phyloP scores from a whole-genome alignment of 2,329 filamentous ascomycete genomes.

The Cucurbitaria berberidis region DNA sequence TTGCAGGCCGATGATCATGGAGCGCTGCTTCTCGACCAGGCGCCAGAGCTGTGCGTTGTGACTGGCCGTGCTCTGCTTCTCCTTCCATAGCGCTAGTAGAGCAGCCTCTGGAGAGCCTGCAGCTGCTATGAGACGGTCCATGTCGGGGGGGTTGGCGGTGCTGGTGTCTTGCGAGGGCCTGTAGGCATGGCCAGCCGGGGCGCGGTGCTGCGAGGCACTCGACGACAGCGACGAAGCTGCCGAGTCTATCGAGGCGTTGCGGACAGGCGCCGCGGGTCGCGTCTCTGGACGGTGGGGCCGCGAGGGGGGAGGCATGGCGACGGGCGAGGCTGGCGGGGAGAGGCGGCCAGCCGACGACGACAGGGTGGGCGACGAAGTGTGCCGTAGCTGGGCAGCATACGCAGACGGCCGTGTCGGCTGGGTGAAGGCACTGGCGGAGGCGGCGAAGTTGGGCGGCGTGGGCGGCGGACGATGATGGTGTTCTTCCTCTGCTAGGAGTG shows the following conservation, averaged over 20 bases:
- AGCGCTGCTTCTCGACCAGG: slow-evolving; percentile 92
- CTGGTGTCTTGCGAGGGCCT: slow-evolving; percentile 61
- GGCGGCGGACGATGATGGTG: slow-evolving; percentile 16
- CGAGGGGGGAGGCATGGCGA: slow-evolving; percentile 46
- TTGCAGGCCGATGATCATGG: slow-evolving; percentile 91
- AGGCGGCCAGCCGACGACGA: slow-evolving; percentile 35
- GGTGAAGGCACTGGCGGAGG: slow-evolving; percentile 19
- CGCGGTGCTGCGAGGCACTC: slow-evolving; percentile 56
- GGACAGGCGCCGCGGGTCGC: slow-evolving; percentile 53
- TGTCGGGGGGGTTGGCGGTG: slow-evolving; percentile 71
- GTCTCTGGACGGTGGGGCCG: slow-evolving; percentile 44
- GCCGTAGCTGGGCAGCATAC: slow-evolving; percentile 46
- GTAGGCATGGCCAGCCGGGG: slow-evolving; percentile 62
- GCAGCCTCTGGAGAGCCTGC: slow-evolving; percentile 90
- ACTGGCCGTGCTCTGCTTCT: slow-evolving; percentile 85
- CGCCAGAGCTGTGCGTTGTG: slow-evolving; percentile 96
- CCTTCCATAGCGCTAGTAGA: slow-evolving; percentile 85
- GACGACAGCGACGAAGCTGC: slow-evolving; percentile 72
- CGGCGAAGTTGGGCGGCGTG: slow-evolving; percentile 13
- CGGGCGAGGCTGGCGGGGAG: slow-evolving; percentile 45
- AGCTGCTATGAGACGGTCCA: slow-evolving; percentile 77
- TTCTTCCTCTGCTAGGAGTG: slow-evolving; percentile 45
- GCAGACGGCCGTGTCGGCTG: slow-evolving; percentile 32
- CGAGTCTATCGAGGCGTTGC: slow-evolving; percentile 91
- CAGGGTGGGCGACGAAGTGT: slow-evolving; percentile 44